Percentiles rank a stretch among this genome's conserved stretches.
Conservation (phyloP, 805 yeast species). For the Kurtzmaniella fragi region DNA sequence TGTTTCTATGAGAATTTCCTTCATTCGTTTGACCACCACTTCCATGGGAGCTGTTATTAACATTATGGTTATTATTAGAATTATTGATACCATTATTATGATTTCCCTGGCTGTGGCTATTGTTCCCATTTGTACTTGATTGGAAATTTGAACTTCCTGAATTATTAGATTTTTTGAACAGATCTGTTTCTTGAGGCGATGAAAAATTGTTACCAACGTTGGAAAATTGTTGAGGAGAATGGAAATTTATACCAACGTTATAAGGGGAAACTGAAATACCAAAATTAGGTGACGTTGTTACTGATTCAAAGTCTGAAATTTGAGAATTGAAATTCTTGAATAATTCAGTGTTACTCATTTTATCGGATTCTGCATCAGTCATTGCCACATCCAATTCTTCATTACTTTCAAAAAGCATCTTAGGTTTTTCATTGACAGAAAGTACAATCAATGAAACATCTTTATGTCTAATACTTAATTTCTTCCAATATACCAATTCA, state of each 20-base stretch:
- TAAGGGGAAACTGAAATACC: conserved; percentile 27
- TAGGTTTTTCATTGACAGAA: conserved; percentile 59
- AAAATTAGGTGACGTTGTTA: conserved; percentile 18
- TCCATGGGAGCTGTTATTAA: conserved; percentile 3
- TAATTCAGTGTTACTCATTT: conserved; percentile 8
- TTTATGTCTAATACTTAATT: conserved; percentile 55
- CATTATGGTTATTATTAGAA: neutral
- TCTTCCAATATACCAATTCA: conserved; percentile 74
- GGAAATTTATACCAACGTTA: conserved; percentile 21
- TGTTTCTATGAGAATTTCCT: too few species aligned
- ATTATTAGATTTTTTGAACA: too few species aligned
- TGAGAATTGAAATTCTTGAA: conserved; percentile 11
- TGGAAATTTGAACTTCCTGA: too few species aligned
- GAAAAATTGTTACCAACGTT: conserved; percentile 28
- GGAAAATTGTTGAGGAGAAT: conserved; percentile 34
- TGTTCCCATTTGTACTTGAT: too few species aligned
- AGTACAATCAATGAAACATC: conserved; percentile 62
- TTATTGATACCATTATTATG: neutral
- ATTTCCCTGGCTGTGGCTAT: too few species aligned
- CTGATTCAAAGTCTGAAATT: neutral
- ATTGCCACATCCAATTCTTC: conserved; percentile 8
- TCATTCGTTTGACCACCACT: too few species aligned
- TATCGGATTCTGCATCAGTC: neutral
- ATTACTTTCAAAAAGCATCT: conserved; percentile 26
- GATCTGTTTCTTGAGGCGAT: conserved; percentile 21